Base-by-base conservation (phyloP, 192 early-diverging fungal genomes). In the Helicostylum pulchrum region DNA sequence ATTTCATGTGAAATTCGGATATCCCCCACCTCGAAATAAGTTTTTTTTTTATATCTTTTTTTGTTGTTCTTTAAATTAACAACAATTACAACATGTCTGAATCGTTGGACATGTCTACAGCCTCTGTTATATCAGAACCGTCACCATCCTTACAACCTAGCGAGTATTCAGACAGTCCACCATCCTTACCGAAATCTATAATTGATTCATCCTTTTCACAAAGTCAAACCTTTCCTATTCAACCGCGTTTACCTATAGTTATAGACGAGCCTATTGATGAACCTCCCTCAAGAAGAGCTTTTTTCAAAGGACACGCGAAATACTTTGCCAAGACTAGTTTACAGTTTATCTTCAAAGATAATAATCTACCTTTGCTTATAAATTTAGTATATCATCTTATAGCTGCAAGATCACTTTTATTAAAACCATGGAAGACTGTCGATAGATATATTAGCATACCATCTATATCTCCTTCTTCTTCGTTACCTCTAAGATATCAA, bases 321-420 rank as follows among this genome's bases (percentile, higher is more conserved):
- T 45, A 43, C 19, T 59, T 59, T 59, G 42, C 42, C 3, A 39
- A 59, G 43, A 43, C 55, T 0, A 17, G 48, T 39, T 23, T 61
- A 12, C 54, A 53, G 12, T 73, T 60, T 34, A 60, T 73, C 10
- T 73, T 73, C 49, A 67, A 58, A 62, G 62, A 73, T 43, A 73
- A 73, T 23, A 73, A 73, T 21, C 26, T 67, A n/a, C 65, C 71
- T 15, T 47, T 73, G 11, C 12, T 73, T 19, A 44, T 73, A 14
- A 67, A 73, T 46, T 10, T 73, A 7, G 14, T 73, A 8, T 56
- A 61, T 45, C 71, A 73, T 44, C 34, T 67, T 8, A 20, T 52
- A 17, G 66, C 71, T 5, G 71, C 65, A n/a, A 52, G 66, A 15
- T 32, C 53, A 34, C 43, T 73, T 20, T 48, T 62, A 34, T 20